Evolutionary conservation across 106 monocot species (phyloP).

Genomic region (Dendrobium chrysotoxum): DNA sequence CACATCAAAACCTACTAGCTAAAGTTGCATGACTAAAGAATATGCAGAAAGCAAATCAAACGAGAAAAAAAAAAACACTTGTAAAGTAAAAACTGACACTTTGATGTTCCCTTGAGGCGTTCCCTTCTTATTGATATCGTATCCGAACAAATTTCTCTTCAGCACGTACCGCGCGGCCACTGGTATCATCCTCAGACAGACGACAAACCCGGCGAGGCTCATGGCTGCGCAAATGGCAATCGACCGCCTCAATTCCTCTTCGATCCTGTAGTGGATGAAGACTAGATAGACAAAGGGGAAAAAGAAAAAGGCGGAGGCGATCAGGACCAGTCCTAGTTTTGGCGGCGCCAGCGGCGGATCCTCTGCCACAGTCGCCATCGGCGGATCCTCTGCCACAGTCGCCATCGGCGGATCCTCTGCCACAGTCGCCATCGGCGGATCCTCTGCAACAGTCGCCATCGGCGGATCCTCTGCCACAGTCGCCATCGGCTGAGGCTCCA

Average conservation of each 20-base stretch:
- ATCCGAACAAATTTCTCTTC: slow-evolving; percentile 69
- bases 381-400: too few relatives aligned
- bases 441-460: slow-evolving; percentile 12
- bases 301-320: slow-evolving; percentile 29
- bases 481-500: neutral
- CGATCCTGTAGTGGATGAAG: slow-evolving; percentile 60
- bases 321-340: slow-evolving; percentile 43
- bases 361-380: neutral
- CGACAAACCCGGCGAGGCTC: slow-evolving; percentile 70
- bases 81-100: slow-evolving; percentile 55
- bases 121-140: slow-evolving; percentile 94
- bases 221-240: slow-evolving; percentile 60
- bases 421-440: neutral
- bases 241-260: slow-evolving; percentile 44
- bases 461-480: slow-evolving; percentile 13
- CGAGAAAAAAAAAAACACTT: neutral
- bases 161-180: slow-evolving; percentile 74
- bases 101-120: slow-evolving; percentile 63
- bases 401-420: slow-evolving; percentile 28
- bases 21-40: neutral
- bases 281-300: slow-evolving; percentile 61
- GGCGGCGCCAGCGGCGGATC: slow-evolving; percentile 44
- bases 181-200: slow-evolving; percentile 56
- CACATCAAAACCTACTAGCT: neutral
- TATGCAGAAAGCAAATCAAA: neutral